These are phyloP conservation scores for Saccharomycopsis selenospora DNA, from an alignment of 805 yeast species.

Conservation along the genomic window DNA sequence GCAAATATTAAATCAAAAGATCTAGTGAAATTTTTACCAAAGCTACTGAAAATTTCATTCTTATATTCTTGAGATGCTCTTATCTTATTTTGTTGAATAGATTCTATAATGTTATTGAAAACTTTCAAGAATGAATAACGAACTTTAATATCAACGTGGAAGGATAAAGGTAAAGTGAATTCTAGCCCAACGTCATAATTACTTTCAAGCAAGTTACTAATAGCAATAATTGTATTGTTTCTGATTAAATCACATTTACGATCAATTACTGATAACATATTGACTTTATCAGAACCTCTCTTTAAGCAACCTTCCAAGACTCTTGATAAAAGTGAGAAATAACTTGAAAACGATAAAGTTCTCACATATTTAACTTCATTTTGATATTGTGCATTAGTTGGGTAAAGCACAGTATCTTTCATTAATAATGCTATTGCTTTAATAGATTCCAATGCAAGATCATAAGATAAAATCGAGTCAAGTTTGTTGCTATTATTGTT, in stretches of 20 bases:
- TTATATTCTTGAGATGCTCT: slow-evolving; percentile 24
- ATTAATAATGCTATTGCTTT: slow-evolving; percentile 13
- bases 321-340: slow-evolving; percentile 41
- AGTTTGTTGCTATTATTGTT: too few species aligned
- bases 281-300: slow-evolving; percentile 13
- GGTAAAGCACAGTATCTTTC: slow-evolving; percentile 14
- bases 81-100: slow-evolving; percentile 23
- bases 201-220: slow-evolving; percentile 62
- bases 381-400: slow-evolving; percentile 13
- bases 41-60: slow-evolving; percentile 25
- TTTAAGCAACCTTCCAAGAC: slow-evolving; percentile 36
- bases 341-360: slow-evolving; percentile 38
- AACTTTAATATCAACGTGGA: slow-evolving; percentile 56
- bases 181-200: slow-evolving; percentile 74
- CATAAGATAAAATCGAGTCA: slow-evolving; percentile 14
- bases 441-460: slow-evolving; percentile 16
- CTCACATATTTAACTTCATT: slow-evolving; percentile 24
- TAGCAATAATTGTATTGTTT: slow-evolving; percentile 55
- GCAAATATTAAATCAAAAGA: slow-evolving; percentile 42
- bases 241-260: slow-evolving; percentile 52
- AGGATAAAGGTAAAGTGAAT: slow-evolving; percentile 72
- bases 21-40: slow-evolving; percentile 29
- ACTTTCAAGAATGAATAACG: slow-evolving; percentile 71
- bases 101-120: slow-evolving; percentile 55
- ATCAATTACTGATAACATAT: slow-evolving; percentile 24